Evolutionary conservation across 768 basidiomycete species (phyloP).

Genomic region (Lactarius pseudohatsudake): DNA sequence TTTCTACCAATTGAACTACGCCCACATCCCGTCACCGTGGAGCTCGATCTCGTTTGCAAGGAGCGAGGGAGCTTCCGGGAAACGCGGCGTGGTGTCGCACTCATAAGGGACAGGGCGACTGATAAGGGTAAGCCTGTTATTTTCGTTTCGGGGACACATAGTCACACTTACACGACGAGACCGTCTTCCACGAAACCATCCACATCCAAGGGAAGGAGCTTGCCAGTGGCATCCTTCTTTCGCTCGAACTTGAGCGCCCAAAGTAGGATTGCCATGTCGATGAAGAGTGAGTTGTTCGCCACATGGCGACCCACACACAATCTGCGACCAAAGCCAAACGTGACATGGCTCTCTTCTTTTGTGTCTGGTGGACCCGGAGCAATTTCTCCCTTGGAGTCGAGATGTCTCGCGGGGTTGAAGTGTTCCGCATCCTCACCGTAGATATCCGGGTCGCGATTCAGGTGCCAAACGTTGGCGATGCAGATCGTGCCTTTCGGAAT

Average conservation of each 20-base stretch:
- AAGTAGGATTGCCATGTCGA: constrained; percentile 25
- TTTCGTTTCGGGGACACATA: background rate
- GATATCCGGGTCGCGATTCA: constrained; percentile 27
- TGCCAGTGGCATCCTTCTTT: constrained; percentile 20
- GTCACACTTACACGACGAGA: constrained; percentile 26
- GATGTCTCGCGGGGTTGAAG: constrained; percentile 28
- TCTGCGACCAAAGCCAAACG: constrained; percentile 27
- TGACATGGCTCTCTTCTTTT: constrained; percentile 28
- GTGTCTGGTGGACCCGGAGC: constrained; percentile 27
- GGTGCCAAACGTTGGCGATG: constrained; percentile 28
- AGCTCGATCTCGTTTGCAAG: constrained; percentile 23
- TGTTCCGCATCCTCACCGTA: constrained; percentile 26
- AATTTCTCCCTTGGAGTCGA: constrained; percentile 21
- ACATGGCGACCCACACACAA: constrained; percentile 28
- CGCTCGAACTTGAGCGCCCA: constrained; percentile 25
- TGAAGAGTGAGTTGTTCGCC: constrained; percentile 27
- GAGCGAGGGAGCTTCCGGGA: constrained; percentile 21
- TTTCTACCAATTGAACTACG: background rate
- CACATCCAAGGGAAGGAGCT: constrained; percentile 20
- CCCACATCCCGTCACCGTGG: constrained; percentile 5
- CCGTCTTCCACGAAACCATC: constrained; percentile 29
- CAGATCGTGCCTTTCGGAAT: constrained; percentile 27
- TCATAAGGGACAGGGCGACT: constrained; percentile 26
- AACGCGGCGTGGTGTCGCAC: constrained; percentile 22
- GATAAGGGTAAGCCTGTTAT: background rate